A percentile compares a stretch with the other conserved stretches of the same genome.
phyloP scores from a whole-genome alignment of 2,329 filamentous ascomycete species.

The Bipolaris oryzae region DNA sequence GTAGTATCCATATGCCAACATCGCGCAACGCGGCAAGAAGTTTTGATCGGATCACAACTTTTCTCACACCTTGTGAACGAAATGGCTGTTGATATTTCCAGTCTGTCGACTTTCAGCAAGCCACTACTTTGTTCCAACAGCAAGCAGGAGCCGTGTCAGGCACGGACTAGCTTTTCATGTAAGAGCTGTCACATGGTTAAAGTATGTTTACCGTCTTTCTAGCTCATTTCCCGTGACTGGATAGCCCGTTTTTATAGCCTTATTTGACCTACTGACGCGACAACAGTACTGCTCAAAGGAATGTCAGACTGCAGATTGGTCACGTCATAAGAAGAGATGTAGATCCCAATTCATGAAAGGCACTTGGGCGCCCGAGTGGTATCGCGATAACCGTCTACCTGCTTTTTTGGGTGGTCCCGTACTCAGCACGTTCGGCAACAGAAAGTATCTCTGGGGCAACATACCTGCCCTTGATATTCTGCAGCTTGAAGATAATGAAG shows the following conservation, averaged over 20 bases:
- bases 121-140: not conserved
- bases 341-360: not conserved
- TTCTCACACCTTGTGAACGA: not conserved
- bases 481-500: constrained; percentile 30
- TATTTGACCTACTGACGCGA: not conserved
- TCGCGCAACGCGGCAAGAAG: not conserved
- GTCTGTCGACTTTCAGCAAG: not conserved
- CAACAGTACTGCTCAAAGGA: constrained; percentile 3
- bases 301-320: constrained; percentile 4
- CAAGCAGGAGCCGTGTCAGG: not conserved
- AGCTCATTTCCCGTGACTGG: not conserved
- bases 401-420: not conserved
- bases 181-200: not conserved
- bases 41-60: not conserved
- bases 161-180: not conserved
- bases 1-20: not conserved
- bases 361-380: not conserved
- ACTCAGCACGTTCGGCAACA: not conserved
- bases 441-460: not conserved
- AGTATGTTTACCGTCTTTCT: not conserved
- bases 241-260: not conserved
- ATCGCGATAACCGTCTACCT: not conserved
- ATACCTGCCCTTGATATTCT: constrained; percentile 40
- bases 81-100: not conserved
- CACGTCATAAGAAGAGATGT: not conserved